phyloP scores from a whole-genome alignment of 345 rosid species.

The Euclidium syriacum region DNA sequence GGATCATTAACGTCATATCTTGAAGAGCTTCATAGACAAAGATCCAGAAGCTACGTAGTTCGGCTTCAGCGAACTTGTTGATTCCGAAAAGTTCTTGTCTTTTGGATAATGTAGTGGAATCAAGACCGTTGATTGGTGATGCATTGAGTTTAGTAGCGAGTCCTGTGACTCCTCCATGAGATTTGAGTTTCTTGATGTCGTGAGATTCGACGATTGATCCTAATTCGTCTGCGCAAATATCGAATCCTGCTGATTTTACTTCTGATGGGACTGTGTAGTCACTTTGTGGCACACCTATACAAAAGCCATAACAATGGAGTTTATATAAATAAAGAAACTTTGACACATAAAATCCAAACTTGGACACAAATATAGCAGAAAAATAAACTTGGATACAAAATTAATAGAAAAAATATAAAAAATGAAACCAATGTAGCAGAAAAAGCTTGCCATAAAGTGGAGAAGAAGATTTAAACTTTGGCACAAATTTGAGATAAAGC shows the following conservation, averaged over 20 bases:
- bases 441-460: too few species aligned
- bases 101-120: slow-evolving; percentile 37
- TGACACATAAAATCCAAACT: too few species aligned
- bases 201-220: slow-evolving; percentile 85
- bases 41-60: slow-evolving; percentile 60
- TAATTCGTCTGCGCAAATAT: slow-evolving; percentile 74
- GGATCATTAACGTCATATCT: slow-evolving; percentile 90
- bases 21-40: slow-evolving; percentile 96
- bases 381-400: too few species aligned
- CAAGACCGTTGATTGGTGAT: slow-evolving; percentile 50
- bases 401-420: too few species aligned
- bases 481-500: too few species aligned
- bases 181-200: slow-evolving; percentile 65
- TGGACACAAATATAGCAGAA: not conserved
- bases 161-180: slow-evolving; percentile 71
- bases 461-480: too few species aligned
- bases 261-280: slow-evolving; percentile 76
- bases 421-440: too few species aligned
- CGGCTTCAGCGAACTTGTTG: slow-evolving; percentile 77
- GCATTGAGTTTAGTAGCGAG: slow-evolving; percentile 62
- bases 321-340: not conserved
- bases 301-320: slow-evolving; percentile 11
- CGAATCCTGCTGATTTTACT: slow-evolving; percentile 81
- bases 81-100: slow-evolving; percentile 75
- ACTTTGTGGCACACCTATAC: slow-evolving; percentile 64